These are phyloP conservation scores for Coniochaeta sp. DNA, from an alignment of 2,329 filamentous ascomycete genomes.

Conservation along the genomic window DNA sequence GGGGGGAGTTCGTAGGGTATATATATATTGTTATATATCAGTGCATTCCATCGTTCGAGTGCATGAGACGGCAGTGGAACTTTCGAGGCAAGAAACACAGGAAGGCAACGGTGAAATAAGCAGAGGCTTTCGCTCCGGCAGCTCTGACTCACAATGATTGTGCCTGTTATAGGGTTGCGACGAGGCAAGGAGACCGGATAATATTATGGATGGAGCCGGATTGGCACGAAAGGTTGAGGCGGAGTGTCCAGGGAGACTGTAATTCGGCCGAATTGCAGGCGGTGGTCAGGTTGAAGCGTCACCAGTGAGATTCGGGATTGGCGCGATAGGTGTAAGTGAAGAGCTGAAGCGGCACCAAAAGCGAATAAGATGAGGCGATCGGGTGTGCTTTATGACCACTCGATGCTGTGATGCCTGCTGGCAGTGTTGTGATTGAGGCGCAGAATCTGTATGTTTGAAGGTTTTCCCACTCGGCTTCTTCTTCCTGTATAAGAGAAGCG, in stretches of 20 bases:
- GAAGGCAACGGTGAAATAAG: slow-evolving; percentile 1
- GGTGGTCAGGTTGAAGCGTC: slow-evolving; percentile 4
- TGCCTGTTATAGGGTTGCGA: slow-evolving; percentile 9
- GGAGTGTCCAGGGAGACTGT: slow-evolving; percentile 16
- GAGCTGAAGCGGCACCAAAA: slow-evolving; percentile 16
- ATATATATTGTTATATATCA: no score
- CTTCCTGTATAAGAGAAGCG: background rate
- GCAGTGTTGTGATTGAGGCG: background rate
- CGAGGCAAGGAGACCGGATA: slow-evolving; percentile 8
- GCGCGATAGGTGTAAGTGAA: slow-evolving; percentile 9
- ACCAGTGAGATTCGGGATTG: slow-evolving; percentile 10
- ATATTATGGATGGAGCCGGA: slow-evolving; percentile 10
- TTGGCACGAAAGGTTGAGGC: slow-evolving; percentile 14
- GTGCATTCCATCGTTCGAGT: slow-evolving; percentile 7
- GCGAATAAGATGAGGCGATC: slow-evolving; percentile 11
- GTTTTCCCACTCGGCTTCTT: background rate
- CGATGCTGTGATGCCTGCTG: background rate
- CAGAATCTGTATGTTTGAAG: background rate
- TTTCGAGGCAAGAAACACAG: slow-evolving; percentile 1
- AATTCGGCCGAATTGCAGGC: slow-evolving; percentile 16
- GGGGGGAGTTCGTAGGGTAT: background rate
- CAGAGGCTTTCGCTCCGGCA: slow-evolving; percentile 5
- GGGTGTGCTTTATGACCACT: slow-evolving; percentile 11
- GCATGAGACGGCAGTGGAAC: slow-evolving; percentile 6
- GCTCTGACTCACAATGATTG: slow-evolving; percentile 20